A percentile compares a stretch with the other conserved stretches of the same genome.
phyloP scores from a whole-genome alignment of 2,329 filamentous ascomycete species.

The Hyphodiscus sp. region DNA sequence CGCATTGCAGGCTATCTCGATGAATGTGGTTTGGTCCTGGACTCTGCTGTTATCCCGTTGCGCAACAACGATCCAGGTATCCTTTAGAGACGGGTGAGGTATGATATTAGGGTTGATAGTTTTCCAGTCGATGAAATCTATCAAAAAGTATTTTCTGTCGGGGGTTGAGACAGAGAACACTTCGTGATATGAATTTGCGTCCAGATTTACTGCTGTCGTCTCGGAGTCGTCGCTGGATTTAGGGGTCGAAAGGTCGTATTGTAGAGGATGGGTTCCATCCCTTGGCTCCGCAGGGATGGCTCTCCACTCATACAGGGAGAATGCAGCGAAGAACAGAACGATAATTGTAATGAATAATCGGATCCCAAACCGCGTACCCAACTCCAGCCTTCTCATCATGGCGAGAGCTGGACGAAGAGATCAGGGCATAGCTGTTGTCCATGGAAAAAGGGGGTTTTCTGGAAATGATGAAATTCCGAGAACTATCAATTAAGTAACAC shows the following conservation, averaged over 20 bases:
- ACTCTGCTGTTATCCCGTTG: constrained; percentile 33
- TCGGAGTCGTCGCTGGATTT: neutral
- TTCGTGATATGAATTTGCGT: neutral
- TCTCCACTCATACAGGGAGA: neutral
- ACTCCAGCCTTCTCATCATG: neutral
- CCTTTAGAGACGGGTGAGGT: constrained; percentile 41
- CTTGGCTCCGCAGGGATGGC: neutral
- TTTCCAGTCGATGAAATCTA: constrained; percentile 39
- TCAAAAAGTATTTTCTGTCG: constrained; percentile 41
- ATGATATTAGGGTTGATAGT: constrained; percentile 50
- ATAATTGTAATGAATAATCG: neutral
- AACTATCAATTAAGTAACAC: too few relatives aligned
- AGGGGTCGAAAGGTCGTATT: neutral
- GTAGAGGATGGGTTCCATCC: neutral
- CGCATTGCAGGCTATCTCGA: constrained; percentile 45
- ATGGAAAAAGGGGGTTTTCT: neutral
- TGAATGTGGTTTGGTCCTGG: constrained; percentile 24
- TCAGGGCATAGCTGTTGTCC: neutral
- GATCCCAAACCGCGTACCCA: neutral
- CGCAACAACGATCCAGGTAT: constrained; percentile 46
- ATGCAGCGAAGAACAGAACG: neutral
- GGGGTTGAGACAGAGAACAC: constrained; percentile 36
- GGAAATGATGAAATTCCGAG: too few relatives aligned
- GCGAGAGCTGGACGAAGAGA: neutral
- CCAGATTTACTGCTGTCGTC: neutral